Conservation (phyloP, 192 early-diverging fungal species). For the Haplosporangium gracile region DNA sequence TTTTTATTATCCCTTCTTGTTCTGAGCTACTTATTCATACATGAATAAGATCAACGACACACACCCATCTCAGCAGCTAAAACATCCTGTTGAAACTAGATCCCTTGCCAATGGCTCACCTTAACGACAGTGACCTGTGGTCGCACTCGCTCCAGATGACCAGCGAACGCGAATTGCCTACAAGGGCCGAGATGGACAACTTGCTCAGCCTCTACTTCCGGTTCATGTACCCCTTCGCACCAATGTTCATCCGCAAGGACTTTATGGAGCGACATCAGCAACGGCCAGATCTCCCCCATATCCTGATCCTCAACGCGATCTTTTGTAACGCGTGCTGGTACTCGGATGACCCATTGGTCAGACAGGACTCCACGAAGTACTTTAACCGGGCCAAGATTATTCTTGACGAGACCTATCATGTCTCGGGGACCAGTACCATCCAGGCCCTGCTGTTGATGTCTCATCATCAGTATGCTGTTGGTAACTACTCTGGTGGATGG, state of each 20-base stretch:
- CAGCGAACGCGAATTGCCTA: slow-evolving; percentile 59
- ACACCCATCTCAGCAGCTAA: not conserved
- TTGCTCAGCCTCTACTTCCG: slow-evolving; percentile 73
- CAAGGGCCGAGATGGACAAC: slow-evolving; percentile 63
- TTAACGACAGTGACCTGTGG: slow-evolving; percentile 24
- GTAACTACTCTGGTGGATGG: slow-evolving; percentile 74
- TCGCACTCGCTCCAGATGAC: slow-evolving; percentile 25
- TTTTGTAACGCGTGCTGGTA: slow-evolving; percentile 60
- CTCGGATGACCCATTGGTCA: slow-evolving; percentile 47
- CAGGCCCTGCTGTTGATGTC: slow-evolving; percentile 73
- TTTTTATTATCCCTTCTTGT: not conserved
- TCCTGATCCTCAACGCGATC: slow-evolving; percentile 64
- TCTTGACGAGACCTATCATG: slow-evolving; percentile 74
- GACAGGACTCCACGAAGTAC: slow-evolving; percentile 47
- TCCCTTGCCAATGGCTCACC: slow-evolving; percentile 16
- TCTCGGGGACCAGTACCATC: slow-evolving; percentile 64
- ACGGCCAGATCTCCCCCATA: slow-evolving; percentile 27
- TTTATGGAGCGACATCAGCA: slow-evolving; percentile 33
- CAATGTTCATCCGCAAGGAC: slow-evolving; percentile 67
- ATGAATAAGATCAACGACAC: not conserved
- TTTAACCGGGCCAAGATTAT: slow-evolving; percentile 77
- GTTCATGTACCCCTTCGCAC: slow-evolving; percentile 73
- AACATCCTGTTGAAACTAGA: not conserved
- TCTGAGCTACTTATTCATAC: too few relatives aligned
- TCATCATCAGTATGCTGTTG: slow-evolving; percentile 74